Conservation (phyloP, 2,329 filamentous ascomycete species). For the Verticillium zaregamsianum region DNA sequence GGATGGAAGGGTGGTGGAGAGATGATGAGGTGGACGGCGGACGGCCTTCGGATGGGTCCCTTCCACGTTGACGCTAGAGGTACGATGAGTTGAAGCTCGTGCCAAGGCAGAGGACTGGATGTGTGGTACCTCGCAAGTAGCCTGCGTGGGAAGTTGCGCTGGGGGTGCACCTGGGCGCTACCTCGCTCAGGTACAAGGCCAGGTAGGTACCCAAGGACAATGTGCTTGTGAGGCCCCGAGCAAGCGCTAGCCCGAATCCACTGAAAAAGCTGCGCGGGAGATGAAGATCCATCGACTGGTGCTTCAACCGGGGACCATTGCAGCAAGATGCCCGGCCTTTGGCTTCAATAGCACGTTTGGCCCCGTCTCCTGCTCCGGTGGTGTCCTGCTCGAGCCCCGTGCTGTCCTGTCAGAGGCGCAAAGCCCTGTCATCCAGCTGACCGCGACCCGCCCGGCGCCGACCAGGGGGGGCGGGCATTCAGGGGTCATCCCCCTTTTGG, state of each 20-base stretch:
- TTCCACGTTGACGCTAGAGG: background rate
- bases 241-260: background rate
- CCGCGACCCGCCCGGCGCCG: background rate
- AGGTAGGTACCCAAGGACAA: no score
- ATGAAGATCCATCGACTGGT: background rate
- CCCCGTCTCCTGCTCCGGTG: background rate
- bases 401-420: background rate
- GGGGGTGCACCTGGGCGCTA: background rate
- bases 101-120: background rate
- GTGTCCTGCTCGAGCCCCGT: no score
- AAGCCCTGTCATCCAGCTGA: background rate
- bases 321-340: background rate
- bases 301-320: background rate
- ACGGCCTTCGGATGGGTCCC: background rate
- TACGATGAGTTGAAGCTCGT: background rate
- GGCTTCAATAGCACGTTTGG: background rate
- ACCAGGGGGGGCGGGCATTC: background rate
- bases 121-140: no score
- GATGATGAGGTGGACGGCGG: no score
- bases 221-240: background rate
- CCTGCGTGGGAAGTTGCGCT: background rate
- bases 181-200: background rate
- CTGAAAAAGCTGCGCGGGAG: background rate
- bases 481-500: background rate
- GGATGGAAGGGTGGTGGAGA: no score